Base-by-base conservation (phyloP, 1,139 yeast genomes). In the Citeromyces hawaiiensis region DNA sequence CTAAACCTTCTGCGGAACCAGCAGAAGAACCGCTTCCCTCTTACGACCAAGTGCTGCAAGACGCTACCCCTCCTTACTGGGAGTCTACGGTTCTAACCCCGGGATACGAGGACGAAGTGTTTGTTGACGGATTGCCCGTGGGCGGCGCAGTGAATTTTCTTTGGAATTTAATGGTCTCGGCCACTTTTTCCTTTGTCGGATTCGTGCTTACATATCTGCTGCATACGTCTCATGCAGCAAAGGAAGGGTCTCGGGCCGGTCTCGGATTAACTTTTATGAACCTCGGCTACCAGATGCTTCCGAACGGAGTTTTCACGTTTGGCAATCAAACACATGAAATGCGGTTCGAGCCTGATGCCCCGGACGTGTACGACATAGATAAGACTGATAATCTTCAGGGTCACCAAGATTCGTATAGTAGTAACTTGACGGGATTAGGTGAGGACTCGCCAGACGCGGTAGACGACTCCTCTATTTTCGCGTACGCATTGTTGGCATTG, bases 141-240 rank as follows among this genome's bases (percentile, higher is more conserved):
- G 99, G 98, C 1, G 83, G 83, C 51, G 58, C 83, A 21, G 78
- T 94, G 37, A 86, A 85, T 54, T 81, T 87, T 50, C 63, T 85
- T 3, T 91, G 98, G 97, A 88, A 88, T 60, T 71, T 78, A 49
- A 68, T 87, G 53, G 94, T 91, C 2, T 78, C 95, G 15, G 72
- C 86, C 11, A 85, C 94, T 35, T 91, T 91, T 63, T 96, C 91
- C 58, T 85, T 85, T 55, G 81, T 91, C 32, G 99, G 98, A 5
- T 93, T 93, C 58, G 68, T 91, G 39, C 67, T 91, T 41, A 88
- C 98, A 18, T 91, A 88, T 56, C 64, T 91, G 38, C 64, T 93
- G 42, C 98, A 91, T 60, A 88, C 98, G 1, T 85, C 96, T 2
- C 98, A 91, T 55, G 97, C 97, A 5, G 96, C 97, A 4, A 86